Percentiles rank a stretch among this genome's conserved stretches.
Conservation (phyloP, 306 rosid species). For the Prosopis cineraria region DNA sequence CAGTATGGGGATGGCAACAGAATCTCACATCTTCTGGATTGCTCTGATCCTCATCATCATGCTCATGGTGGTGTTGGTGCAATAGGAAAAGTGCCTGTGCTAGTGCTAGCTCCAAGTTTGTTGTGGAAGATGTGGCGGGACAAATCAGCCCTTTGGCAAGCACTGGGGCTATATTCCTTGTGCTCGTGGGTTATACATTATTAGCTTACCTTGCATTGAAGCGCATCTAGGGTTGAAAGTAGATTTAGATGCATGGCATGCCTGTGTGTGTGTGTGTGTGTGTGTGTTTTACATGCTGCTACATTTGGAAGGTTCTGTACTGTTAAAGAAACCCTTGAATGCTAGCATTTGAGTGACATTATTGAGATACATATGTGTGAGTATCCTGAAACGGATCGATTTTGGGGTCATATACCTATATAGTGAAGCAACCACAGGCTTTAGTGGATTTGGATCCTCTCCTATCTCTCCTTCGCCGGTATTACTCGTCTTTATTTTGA, state of each 20-base stretch:
- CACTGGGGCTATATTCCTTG: conserved; percentile 54
- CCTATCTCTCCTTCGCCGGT: no score
- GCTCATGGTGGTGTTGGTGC: no score
- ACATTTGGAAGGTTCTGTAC: background rate
- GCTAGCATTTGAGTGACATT: conserved; percentile 13
- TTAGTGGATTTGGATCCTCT: no score
- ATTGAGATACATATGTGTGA: no score
- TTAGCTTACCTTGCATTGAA: conserved; percentile 76
- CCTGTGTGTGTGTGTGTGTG: background rate
- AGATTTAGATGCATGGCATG: background rate
- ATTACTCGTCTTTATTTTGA: background rate
- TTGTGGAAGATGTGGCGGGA: conserved; percentile 75
- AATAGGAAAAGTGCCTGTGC: background rate
- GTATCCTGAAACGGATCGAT: conserved; percentile 30
- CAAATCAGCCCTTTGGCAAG: conserved; percentile 64
- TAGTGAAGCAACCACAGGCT: no score
- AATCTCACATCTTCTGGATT: conserved; percentile 59
- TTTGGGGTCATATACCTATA: no score
- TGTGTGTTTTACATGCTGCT: background rate
- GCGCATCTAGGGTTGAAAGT: conserved; percentile 55
- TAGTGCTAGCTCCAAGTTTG: conserved; percentile 52
- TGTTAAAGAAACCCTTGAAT: background rate
- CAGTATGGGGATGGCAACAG: conserved; percentile 66
- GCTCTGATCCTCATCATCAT: conserved; percentile 30
- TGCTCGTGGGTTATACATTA: conserved; percentile 78